Evolutionary conservation across 108 stramenopile genomes (phyloP), one percentile per base, ranked within the genome.

Genomic region (Skeletonema grethae): DNA sequence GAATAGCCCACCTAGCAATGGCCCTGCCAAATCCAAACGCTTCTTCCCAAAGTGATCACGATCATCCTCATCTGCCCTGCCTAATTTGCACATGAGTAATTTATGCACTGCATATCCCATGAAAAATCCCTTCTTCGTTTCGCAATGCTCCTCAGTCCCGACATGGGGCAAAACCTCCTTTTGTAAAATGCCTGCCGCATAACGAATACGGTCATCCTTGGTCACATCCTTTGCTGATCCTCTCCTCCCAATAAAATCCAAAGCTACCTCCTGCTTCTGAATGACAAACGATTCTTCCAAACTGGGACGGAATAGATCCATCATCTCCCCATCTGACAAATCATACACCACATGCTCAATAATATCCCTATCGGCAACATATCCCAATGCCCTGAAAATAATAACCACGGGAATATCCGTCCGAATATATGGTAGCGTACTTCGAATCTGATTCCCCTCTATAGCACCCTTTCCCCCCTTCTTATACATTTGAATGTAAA

Each of bases 1-100:
- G 78, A 99, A 99, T 35, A 98, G 84, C 34, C 96, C 95, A 16
- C 96, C 97, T 25, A 99, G 71, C 55, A 99, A 73, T 11, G 97
- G 95, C 50, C 99, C 99, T n/a, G 98, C 98, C 82, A 99, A 84
- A 87, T 99, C 99, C 39, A 99, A 71, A 22, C 99, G 92, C 79
- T 99, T 99, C 91, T 99, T 99, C 65, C 98, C 99, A 86, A 98
- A 99, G 66, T 99, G 98, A 86, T 99, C 99, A 61, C 98, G 92
- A 82, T 99, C 99, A 84, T 99, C 98, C 72, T 98, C 97, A 22
- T 96, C 91, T 25, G 90, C 72, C 13, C 98, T 90, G 12, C 97
- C 97, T 56, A 99, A 72, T 62, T 86, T 89, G 75, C 98, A 98
- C 87, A 93, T 95, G 29, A 99, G 83, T 61, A 99, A 74, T 84